Evolutionary conservation across 257 asterid species (phyloP), one percentile per base, ranked within the genome.

Genomic region (Nicotiana knightiana): DNA sequence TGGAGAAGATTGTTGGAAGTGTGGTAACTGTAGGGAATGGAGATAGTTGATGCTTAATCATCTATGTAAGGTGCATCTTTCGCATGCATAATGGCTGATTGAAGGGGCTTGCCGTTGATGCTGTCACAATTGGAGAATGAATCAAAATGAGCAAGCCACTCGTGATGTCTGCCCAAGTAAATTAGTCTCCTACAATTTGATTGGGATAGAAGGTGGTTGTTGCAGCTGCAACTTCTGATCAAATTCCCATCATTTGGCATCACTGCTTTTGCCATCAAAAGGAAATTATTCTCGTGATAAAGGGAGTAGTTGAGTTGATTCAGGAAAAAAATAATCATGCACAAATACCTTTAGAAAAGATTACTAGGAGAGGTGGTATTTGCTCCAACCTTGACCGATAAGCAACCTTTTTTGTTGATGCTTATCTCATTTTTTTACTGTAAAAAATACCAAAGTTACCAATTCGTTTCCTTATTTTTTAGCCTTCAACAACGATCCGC

Each of bases 11-110:
- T 86, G 82, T 73, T 94, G 98, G 98, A 91, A 83, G 82, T 94
- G 98, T 87, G 97, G 97, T 71, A 82, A 65, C 76, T 94, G 98
- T 75, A 90, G 97, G 1, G 93, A 90, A 62, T 91, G 96, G 94
- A 83, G 90, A 71, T 91, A 87, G 33, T 51, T 28, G 80, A 51
- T 75, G 64, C 64, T 51, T 26, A 28, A 51, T 51, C 64, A 75
- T 15, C 64, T 51, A 28, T 51, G 3, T 26, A 73, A 28, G 79
- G 26, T 51, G 79, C 63, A 73, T 73, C 15, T 73, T 73, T 35
- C 62, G 43, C 79, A 73, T 26, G 58, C 63, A 51, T 32, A 51
- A 28, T 28, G 63, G 64, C 46, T 75, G 64, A 75, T 75, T 51
- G 63, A 75, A 75, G 63, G 80, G 64, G 80, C 64, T 51, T 28